Evolutionary conservation across 192 early-diverging fungal genomes (phyloP).

Genomic region (Umbelopsis isabellina): DNA sequence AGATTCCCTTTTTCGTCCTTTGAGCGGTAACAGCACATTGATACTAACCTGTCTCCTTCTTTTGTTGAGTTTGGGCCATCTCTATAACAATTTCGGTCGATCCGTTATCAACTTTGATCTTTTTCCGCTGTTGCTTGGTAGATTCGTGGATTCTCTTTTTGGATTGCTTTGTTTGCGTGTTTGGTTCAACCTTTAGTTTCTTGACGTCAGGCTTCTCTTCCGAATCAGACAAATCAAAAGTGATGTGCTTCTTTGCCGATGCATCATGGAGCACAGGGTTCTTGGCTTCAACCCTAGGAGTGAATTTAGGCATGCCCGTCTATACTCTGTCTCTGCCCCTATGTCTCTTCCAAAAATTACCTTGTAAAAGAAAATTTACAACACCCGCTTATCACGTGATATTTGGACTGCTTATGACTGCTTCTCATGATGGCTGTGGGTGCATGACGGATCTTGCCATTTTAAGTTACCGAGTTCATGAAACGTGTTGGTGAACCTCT

Average conservation of each 20-base stretch:
- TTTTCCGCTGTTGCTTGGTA: slow-evolving; percentile 19
- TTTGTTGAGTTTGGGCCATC: background rate
- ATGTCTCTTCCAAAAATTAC: background rate
- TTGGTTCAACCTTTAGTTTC: slow-evolving; percentile 1
- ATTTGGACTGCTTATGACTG: background rate
- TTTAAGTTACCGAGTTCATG: slow-evolving; percentile 2
- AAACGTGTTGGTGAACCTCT: background rate
- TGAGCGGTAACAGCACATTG: too few species aligned
- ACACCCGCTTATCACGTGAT: background rate
- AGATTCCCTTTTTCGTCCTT: too few species aligned
- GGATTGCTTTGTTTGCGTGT: slow-evolving; percentile 25
- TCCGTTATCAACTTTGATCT: slow-evolving; percentile 24
- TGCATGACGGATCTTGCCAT: slow-evolving; percentile 4
- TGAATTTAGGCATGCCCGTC: slow-evolving; percentile 26
- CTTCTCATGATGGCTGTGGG: background rate
- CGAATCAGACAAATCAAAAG: slow-evolving; percentile 27
- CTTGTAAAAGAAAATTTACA: background rate
- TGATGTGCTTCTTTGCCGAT: slow-evolving; percentile 31
- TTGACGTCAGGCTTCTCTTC: background rate
- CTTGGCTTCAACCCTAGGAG: slow-evolving; percentile 34
- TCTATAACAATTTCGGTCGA: background rate
- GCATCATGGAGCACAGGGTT: slow-evolving; percentile 25
- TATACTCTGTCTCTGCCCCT: background rate
- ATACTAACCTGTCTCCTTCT: background rate
- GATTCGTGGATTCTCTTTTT: background rate